Percentiles rank a stretch among this genome's conserved stretches.
Conservation (phyloP, 1,284 basidiomycete genomes). For the Tylopilus sp. region DNA sequence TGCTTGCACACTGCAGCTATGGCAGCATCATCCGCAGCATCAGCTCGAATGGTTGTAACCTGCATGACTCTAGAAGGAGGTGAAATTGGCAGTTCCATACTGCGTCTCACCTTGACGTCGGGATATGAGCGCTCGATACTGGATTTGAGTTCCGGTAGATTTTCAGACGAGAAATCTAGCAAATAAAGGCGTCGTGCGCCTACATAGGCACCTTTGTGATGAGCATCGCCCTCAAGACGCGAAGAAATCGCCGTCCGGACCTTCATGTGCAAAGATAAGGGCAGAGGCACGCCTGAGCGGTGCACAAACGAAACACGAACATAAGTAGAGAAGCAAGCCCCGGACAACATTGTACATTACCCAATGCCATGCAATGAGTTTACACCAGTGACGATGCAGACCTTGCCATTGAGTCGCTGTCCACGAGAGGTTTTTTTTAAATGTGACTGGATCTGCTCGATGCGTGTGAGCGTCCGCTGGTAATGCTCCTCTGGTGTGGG, state of each 20-base stretch:
- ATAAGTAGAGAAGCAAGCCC: slow-evolving; percentile 12
- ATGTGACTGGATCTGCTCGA: slow-evolving; percentile 70
- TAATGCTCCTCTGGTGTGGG: slow-evolving; percentile 44
- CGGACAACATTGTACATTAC: slow-evolving; percentile 37
- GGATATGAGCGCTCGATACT: slow-evolving; percentile 69
- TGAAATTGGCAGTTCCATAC: slow-evolving; percentile 2
- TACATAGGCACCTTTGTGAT: slow-evolving; percentile 32
- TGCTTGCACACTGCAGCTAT: slow-evolving; percentile 69
- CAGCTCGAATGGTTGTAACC: slow-evolving; percentile 71
- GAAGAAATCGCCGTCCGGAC: slow-evolving; percentile 35
- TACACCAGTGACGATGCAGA: slow-evolving; percentile 89
- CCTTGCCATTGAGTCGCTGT: slow-evolving; percentile 69
- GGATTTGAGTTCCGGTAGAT: slow-evolving; percentile 69
- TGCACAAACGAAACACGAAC: slow-evolving; percentile 6
- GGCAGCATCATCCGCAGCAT: slow-evolving; percentile 78
- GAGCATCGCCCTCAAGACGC: slow-evolving; percentile 1
- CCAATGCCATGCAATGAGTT: slow-evolving; percentile 83
- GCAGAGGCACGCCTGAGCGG: slow-evolving; percentile 67
- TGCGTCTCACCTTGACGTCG: slow-evolving; percentile 63
- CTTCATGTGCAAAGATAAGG: slow-evolving; percentile 77
- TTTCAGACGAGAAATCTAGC: slow-evolving; percentile 70
- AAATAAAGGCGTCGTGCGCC: slow-evolving; percentile 84
- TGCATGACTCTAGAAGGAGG: slow-evolving; percentile 33
- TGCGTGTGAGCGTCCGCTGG: slow-evolving; percentile 56
- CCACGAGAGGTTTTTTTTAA: slow-evolving; percentile 54